phyloP scores from a whole-genome alignment of 495 filamentous ascomycete genomes.

The Emericellopsis terricola region DNA sequence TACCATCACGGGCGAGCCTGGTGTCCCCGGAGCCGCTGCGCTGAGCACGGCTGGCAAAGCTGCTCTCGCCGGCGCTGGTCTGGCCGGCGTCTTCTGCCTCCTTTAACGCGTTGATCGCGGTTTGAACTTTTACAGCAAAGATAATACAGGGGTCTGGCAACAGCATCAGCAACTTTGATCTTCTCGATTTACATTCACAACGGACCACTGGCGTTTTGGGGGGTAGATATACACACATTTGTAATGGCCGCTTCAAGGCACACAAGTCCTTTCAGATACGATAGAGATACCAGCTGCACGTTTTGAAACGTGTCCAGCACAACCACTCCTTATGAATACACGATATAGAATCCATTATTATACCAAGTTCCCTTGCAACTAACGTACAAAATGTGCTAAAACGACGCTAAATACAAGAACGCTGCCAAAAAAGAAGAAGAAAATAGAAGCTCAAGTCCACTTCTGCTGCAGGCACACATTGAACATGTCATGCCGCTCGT shows the following conservation, averaged over 20 bases:
- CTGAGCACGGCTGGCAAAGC: slow-evolving; percentile 3
- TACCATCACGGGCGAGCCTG: not conserved
- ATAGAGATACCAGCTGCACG: too few species aligned
- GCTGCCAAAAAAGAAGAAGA: not conserved
- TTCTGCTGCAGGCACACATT: not conserved
- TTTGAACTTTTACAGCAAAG: not conserved
- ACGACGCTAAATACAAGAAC: not conserved
- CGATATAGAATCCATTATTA: not conserved
- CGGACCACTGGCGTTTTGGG: too few species aligned
- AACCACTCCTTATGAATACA: not conserved
- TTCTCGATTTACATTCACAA: not conserved
- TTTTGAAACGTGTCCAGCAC: not conserved
- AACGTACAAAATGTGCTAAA: too few species aligned
- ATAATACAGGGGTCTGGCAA: not conserved
- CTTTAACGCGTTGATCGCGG: not conserved
- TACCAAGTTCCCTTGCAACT: too few species aligned
- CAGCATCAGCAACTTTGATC: not conserved
- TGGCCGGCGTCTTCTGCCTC: slow-evolving; percentile 4
- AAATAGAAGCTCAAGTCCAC: not conserved
- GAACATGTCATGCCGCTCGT: not conserved
- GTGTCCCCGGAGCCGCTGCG: slow-evolving; percentile 1
- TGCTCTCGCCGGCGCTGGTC: slow-evolving; percentile 5
- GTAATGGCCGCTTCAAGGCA: too few species aligned
- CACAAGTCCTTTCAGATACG: not conserved
- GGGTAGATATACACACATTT: too few species aligned